These are phyloP conservation scores for Ustilago vetiveriae DNA, from an alignment of 1,284 basidiomycete genomes.

Conservation along the genomic window DNA sequence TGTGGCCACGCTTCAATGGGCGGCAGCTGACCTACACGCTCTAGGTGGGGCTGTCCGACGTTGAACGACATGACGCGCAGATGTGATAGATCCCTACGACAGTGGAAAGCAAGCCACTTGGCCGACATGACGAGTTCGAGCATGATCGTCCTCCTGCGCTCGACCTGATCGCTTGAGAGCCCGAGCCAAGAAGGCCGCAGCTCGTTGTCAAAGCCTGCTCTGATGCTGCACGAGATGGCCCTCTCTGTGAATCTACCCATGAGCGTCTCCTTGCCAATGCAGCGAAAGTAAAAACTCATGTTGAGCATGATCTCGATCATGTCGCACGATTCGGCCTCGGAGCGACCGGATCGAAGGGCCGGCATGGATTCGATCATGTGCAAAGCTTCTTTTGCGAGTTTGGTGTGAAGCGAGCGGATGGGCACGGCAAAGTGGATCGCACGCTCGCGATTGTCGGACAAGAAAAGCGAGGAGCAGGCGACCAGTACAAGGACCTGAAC, in stretches of 20 bases:
- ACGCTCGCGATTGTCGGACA: constrained; percentile 29
- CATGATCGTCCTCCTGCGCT: constrained; percentile 18
- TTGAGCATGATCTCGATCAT: constrained; percentile 25
- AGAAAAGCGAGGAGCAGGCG: constrained; percentile 13
- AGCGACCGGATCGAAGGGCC: constrained; percentile 9
- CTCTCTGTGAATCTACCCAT: constrained; percentile 19
- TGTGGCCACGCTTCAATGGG: constrained; percentile 22
- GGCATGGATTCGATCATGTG: constrained; percentile 23
- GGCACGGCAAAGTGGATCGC: constrained; percentile 18
- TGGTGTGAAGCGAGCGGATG: constrained; percentile 22
- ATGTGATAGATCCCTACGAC: constrained; percentile 6
- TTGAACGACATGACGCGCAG: constrained; percentile 10
- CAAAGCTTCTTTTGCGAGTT: constrained; percentile 27
- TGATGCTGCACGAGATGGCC: constrained; percentile 11
- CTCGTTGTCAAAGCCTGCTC: constrained; percentile 25
- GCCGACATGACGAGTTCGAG: constrained; percentile 5
- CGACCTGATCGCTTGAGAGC: constrained; percentile 16
- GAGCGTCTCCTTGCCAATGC: constrained; percentile 11
- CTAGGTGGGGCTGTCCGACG: constrained; percentile 13
- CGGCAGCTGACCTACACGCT: constrained; percentile 13
- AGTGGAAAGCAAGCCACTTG: constrained; percentile 30
- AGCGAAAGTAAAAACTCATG: constrained; percentile 33
- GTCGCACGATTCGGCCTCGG: constrained; percentile 21
- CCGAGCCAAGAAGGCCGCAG: constrained; percentile 17
- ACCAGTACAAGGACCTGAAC: constrained; percentile 18